These are phyloP conservation scores for Plectosphaerella plurivora DNA, from an alignment of 2,329 filamentous ascomycete genomes.

Conservation along the genomic window DNA sequence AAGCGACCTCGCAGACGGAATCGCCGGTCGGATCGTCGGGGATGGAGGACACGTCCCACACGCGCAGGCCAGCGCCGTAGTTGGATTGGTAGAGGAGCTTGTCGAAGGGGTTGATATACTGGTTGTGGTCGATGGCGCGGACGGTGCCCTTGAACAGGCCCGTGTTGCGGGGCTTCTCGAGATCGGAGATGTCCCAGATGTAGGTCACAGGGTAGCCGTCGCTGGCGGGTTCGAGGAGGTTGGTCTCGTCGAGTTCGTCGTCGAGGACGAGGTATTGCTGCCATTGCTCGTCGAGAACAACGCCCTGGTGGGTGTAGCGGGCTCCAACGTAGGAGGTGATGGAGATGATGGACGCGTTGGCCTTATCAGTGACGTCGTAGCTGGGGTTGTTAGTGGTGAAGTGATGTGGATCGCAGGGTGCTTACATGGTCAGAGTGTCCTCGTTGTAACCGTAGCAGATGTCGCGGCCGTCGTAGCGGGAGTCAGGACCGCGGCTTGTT, in stretches of 20 bases:
- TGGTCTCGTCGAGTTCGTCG: conserved; percentile 47
- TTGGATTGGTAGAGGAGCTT: conserved; percentile 43
- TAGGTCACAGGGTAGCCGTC: conserved; percentile 44
- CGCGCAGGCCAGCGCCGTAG: conserved; percentile 42
- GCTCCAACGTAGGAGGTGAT: conserved; percentile 52
- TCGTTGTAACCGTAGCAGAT: conserved; percentile 56
- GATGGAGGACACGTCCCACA: conserved; percentile 32
- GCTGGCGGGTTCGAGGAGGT: conserved; percentile 29
- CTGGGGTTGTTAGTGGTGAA: conserved; percentile 18
- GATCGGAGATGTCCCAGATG: conserved; percentile 43
- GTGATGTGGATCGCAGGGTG: neutral
- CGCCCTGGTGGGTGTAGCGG: conserved; percentile 55
- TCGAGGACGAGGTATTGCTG: conserved; percentile 45
- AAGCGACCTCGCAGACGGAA: conserved; percentile 38
- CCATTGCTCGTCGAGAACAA: conserved; percentile 40
- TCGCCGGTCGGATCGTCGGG: conserved; percentile 36
- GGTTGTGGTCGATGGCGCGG: conserved; percentile 42
- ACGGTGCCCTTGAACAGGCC: conserved; percentile 35
- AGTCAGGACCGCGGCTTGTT: conserved; percentile 38
- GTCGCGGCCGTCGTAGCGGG: conserved; percentile 39
- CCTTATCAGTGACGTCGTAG: conserved; percentile 48
- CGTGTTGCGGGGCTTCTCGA: conserved; percentile 36
- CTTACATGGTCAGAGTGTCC: conserved; percentile 41
- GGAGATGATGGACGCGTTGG: conserved; percentile 38
- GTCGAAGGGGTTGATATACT: conserved; percentile 33